Conservation (phyloP, 495 filamentous ascomycete genomes). For the Penicillium lagena region DNA sequence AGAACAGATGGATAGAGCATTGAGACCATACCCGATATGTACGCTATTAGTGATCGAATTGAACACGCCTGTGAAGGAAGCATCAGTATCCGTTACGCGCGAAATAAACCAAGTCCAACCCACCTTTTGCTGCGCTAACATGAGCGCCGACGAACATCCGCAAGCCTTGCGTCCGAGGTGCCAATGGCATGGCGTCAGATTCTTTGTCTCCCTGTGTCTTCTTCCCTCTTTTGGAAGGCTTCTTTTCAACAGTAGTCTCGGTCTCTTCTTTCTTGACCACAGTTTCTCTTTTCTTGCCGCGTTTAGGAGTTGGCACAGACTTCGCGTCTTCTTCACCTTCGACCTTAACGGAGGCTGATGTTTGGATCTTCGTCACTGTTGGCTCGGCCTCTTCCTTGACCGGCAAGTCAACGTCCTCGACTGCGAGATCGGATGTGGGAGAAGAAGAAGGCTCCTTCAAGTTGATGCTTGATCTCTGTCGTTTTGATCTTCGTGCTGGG, state of each 20-base stretch:
- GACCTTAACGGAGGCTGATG: constrained; percentile 11
- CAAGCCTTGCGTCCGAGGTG: constrained; percentile 58
- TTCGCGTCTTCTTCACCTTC: constrained; percentile 6
- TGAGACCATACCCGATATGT: constrained; percentile 55
- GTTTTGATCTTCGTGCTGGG: constrained; percentile 31
- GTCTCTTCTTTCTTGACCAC: constrained; percentile 5
- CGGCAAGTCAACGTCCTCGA: background rate
- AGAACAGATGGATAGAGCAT: background rate
- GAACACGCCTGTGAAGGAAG: constrained; percentile 59
- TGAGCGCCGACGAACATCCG: constrained; percentile 89
- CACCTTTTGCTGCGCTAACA: constrained; percentile 81
- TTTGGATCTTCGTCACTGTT: background rate
- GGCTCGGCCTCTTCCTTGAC: background rate
- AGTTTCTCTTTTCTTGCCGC: background rate
- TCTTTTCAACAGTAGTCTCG: constrained; percentile 2
- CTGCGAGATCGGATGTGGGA: constrained; percentile 7
- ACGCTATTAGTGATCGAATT: constrained; percentile 76
- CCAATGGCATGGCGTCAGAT: constrained; percentile 55
- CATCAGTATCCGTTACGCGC: too few species aligned
- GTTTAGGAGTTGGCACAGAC: background rate
- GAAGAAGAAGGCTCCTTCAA: constrained; percentile 12
- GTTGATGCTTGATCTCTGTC: constrained; percentile 22
- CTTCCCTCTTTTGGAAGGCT: constrained; percentile 12
- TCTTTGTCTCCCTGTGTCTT: constrained; percentile 40
- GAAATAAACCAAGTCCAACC: constrained; percentile 7